A percentile compares a stretch with the other conserved stretches of the same genome.
These are phyloP conservation scores for Trametes gibbosa DNA, from an alignment of 768 basidiomycete species.

Conservation along the genomic window DNA sequence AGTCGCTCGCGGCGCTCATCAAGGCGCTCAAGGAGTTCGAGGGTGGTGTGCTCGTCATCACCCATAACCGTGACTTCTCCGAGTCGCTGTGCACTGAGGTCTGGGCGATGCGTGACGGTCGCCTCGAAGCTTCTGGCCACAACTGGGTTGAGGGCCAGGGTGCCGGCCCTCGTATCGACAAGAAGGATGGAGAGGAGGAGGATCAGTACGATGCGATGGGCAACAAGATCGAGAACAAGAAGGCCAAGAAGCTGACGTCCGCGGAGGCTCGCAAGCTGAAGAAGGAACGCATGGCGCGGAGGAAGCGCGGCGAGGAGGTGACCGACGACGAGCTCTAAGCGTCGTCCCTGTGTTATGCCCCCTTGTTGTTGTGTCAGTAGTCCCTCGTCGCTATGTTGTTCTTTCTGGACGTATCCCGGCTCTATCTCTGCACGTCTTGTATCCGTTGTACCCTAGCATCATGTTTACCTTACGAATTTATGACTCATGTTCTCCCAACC, in stretches of 20 bases:
- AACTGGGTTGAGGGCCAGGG: conserved; percentile 99
- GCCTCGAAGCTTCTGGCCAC: conserved; percentile 94
- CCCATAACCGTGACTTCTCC: conserved; percentile 98
- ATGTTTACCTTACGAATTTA: conserved; percentile 20
- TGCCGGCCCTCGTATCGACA: conserved; percentile 91
- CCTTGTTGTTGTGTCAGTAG: conserved; percentile 19
- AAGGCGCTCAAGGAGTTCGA: conserved; percentile 97
- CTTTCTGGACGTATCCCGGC: conserved; percentile 21
- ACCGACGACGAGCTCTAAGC: conserved; percentile 56
- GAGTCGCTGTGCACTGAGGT: conserved; percentile 98
- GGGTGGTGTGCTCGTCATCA: conserved; percentile 97
- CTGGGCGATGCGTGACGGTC: conserved; percentile 99
- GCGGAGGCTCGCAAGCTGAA: conserved; percentile 85
- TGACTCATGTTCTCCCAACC: conserved; percentile 11
- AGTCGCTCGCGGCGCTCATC: conserved; percentile 98
- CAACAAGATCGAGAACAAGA: conserved; percentile 88
- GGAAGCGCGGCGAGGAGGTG: conserved; percentile 80
- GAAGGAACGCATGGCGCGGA: conserved; percentile 94
- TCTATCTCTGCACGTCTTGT: conserved; percentile 21
- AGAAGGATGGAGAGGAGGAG: conserved; percentile 88
- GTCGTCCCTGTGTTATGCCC: conserved; percentile 12
- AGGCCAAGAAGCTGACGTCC: conserved; percentile 83
- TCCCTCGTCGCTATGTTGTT: conserved; percentile 27
- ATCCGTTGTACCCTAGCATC: conserved; percentile 25
- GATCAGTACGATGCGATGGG: conserved; percentile 96